Evolutionary conservation across 148 eudicot species (phyloP).

Genomic region (Polygonum aviculare): DNA sequence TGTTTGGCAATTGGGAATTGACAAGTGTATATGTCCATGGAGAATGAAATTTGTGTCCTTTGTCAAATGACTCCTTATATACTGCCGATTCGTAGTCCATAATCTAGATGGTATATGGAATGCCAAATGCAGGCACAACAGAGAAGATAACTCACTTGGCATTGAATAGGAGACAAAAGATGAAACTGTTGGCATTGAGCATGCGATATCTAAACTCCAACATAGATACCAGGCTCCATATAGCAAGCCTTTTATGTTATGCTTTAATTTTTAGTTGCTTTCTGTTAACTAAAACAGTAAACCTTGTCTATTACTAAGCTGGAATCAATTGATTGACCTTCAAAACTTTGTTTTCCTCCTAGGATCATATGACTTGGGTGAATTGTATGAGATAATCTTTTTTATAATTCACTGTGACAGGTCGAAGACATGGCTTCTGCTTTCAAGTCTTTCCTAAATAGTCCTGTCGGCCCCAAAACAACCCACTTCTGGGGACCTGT

Average conservation of each 20-base stretch:
- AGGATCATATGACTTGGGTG: not conserved
- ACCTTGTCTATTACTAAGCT: not conserved
- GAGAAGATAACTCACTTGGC: not conserved
- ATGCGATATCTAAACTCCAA: not conserved
- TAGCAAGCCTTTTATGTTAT: not conserved
- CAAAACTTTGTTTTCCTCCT: not conserved
- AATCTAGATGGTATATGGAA: not conserved
- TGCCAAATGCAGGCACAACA: not conserved
- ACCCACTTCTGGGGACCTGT: slow-evolving; percentile 97
- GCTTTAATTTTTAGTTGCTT: not conserved
- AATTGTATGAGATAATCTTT: not conserved
- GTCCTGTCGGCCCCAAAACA: slow-evolving; percentile 96
- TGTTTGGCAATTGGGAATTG: too few species aligned
- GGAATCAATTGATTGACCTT: not conserved
- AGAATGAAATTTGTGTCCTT: not conserved
- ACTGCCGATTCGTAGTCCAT: not conserved
- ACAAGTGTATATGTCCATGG: not conserved
- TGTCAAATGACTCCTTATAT: not conserved
- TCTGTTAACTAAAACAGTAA: not conserved
- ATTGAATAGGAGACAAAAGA: not conserved
- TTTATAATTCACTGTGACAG: slow-evolving; percentile 14
- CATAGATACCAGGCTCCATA: not conserved
- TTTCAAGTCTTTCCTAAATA: slow-evolving; percentile 71
- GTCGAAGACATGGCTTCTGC: slow-evolving; percentile 49
- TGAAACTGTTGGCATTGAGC: not conserved